These are phyloP conservation scores for Picochlorum sp. DNA, from an alignment of 139 green algal genomes.

Conservation along the genomic window DNA sequence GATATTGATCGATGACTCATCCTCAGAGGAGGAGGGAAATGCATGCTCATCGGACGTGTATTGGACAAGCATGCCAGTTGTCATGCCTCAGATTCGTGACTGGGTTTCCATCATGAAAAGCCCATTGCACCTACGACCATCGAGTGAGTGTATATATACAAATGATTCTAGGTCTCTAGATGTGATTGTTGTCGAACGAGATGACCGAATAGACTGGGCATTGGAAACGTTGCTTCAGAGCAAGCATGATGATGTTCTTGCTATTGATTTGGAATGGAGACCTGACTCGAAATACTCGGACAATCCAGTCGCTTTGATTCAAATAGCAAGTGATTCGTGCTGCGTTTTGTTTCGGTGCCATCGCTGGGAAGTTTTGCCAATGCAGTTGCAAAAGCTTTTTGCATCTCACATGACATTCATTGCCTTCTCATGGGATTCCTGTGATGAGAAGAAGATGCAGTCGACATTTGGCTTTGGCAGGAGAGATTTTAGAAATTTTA, in stretches of 20 bases:
- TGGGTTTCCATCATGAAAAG: too few species aligned
- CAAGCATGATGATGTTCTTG: constrained; percentile 26
- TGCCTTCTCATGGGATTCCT: constrained; percentile 25
- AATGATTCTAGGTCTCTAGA: background rate
- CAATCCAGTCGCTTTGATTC: constrained; percentile 25
- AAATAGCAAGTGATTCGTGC: constrained; percentile 14
- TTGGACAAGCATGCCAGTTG: too few species aligned
- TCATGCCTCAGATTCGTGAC: too few species aligned
- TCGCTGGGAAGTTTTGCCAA: constrained; percentile 10
- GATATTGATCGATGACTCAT: too few species aligned
- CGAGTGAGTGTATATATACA: too few species aligned
- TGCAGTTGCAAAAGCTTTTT: constrained; percentile 17
- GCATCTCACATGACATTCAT: constrained; percentile 22
- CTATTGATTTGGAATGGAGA: constrained; percentile 32
- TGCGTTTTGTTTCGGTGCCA: constrained; percentile 22
- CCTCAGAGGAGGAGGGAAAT: too few species aligned
- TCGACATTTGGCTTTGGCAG: constrained; percentile 24
- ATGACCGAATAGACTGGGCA: constrained; percentile 7
- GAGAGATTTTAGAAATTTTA: constrained; percentile 7
- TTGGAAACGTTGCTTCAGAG: constrained; percentile 12
- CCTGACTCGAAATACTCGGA: constrained; percentile 14
- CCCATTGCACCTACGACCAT: too few species aligned
- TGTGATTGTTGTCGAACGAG: constrained; percentile 7
- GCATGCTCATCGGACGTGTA: too few species aligned
- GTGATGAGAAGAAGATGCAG: constrained; percentile 27